Conservation (phyloP, 352 stramenopile species). For the Peronospora belbahrii region DNA sequence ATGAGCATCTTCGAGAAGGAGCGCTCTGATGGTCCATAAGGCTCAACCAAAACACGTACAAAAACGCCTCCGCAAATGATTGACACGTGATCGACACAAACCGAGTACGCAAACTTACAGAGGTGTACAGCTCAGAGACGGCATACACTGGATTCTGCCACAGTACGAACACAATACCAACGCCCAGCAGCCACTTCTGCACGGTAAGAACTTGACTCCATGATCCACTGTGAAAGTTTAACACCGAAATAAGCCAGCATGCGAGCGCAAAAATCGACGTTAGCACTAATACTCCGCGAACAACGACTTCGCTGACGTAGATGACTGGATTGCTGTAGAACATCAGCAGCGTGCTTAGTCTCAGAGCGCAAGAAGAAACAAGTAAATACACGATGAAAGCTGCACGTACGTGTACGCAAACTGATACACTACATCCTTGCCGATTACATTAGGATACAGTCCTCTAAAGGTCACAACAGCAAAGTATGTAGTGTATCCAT, state of each 20-base stretch:
- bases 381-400: background rate
- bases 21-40: constrained; percentile 65
- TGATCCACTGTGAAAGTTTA: constrained; percentile 43
- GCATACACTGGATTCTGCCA: constrained; percentile 81
- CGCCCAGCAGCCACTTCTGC: constrained; percentile 62
- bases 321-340: constrained; percentile 51
- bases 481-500: constrained; percentile 56
- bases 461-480: constrained; percentile 53
- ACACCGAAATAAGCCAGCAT: constrained; percentile 60
- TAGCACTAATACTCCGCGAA: constrained; percentile 53
- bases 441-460: constrained; percentile 71
- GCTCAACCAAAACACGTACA: constrained; percentile 79
- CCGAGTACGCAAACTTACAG: constrained; percentile 44
- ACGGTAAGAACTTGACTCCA: constrained; percentile 51
- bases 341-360: background rate
- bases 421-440: constrained; percentile 55
- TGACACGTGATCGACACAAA: constrained; percentile 64
- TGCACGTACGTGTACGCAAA: constrained; percentile 73
- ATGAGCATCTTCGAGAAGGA: constrained; percentile 16
- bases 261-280: constrained; percentile 53
- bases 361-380: background rate
- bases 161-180: constrained; percentile 65
- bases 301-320: constrained; percentile 58
- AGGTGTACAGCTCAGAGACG: constrained; percentile 47
- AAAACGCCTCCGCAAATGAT: constrained; percentile 63